These are phyloP conservation scores for Linum usitatissimum DNA, from an alignment of 345 rosid genomes.

Conservation along the genomic window DNA sequence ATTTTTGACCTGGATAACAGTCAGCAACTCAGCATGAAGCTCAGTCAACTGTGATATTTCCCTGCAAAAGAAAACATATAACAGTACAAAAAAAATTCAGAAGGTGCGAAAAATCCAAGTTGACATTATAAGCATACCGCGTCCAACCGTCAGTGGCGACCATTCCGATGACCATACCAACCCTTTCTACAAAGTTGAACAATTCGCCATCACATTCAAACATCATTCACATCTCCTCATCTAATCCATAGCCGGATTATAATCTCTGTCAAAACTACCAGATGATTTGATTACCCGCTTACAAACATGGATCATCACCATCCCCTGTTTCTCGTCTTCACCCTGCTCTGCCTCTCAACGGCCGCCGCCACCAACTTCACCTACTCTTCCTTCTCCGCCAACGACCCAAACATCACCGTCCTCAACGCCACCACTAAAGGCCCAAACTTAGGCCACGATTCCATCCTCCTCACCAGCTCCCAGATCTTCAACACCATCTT, in stretches of 20 bases:
- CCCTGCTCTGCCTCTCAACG: background rate
- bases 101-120: background rate
- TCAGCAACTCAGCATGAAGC: too few relatives aligned
- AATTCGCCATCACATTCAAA: too few relatives aligned
- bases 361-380: background rate
- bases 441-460: background rate
- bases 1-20: too few relatives aligned
- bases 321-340: background rate
- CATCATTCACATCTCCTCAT: background rate
- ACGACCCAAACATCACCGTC: background rate
- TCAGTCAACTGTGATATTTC: background rate
- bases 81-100: background rate
- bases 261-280: background rate
- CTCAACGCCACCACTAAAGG: background rate
- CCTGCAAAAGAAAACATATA: background rate
- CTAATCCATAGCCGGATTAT: background rate
- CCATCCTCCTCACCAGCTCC: background rate
- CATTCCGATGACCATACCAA: background rate
- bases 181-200: background rate
- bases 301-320: background rate
- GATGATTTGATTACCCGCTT: too few relatives aligned
- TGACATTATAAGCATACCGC: background rate
- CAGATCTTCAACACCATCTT: background rate
- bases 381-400: slow-evolving; percentile 1
- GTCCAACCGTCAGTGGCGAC: background rate